phyloP scores from a whole-genome alignment of 2,329 filamentous ascomycete species.

The Fusarium sp. region DNA sequence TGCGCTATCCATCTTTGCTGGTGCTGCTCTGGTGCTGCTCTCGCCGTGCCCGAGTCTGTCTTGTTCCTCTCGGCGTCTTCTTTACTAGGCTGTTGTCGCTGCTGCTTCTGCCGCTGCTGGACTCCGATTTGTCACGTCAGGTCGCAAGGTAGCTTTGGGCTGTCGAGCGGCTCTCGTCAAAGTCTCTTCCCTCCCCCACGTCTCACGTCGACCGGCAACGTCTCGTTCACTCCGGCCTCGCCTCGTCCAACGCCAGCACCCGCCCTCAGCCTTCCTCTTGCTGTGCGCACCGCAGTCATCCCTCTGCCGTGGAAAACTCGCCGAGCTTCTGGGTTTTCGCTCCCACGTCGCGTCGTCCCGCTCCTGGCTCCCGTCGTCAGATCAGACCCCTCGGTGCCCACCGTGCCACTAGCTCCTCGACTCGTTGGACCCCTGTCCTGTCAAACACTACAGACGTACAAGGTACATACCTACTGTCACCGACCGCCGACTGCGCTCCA shows the following conservation, averaged over 20 bases:
- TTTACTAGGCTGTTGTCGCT: not conserved
- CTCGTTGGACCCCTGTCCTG: slow-evolving; percentile 43
- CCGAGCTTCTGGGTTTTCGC: slow-evolving; percentile 29
- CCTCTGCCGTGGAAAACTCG: slow-evolving; percentile 6
- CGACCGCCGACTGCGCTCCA: slow-evolving; percentile 49
- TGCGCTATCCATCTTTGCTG: slow-evolving; percentile 8
- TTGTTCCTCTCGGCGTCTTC: too few species aligned
- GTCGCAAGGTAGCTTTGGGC: slow-evolving; percentile 15
- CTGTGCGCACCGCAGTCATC: slow-evolving; percentile 1
- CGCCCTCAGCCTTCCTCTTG: slow-evolving; percentile 9
- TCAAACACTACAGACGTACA: slow-evolving; percentile 49
- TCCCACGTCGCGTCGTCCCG: slow-evolving; percentile 20
- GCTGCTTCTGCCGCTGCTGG: slow-evolving; percentile 14
- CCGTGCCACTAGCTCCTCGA: slow-evolving; percentile 42
- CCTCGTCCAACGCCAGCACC: slow-evolving; percentile 3
- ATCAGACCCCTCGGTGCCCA: slow-evolving; percentile 38
- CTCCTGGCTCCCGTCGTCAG: slow-evolving; percentile 34
- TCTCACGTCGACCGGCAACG: slow-evolving; percentile 22
- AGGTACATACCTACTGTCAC: slow-evolving; percentile 48
- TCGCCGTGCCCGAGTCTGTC: slow-evolving; percentile 1
- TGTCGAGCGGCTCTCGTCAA: slow-evolving; percentile 26
- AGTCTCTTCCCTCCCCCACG: slow-evolving; percentile 27
- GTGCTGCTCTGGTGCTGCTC: not conserved
- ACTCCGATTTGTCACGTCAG: slow-evolving; percentile 11
- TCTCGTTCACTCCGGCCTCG: slow-evolving; percentile 13